Evolutionary conservation across 2,329 filamentous ascomycete genomes (phyloP).

Genomic region (Fonsecaea monophora): DNA sequence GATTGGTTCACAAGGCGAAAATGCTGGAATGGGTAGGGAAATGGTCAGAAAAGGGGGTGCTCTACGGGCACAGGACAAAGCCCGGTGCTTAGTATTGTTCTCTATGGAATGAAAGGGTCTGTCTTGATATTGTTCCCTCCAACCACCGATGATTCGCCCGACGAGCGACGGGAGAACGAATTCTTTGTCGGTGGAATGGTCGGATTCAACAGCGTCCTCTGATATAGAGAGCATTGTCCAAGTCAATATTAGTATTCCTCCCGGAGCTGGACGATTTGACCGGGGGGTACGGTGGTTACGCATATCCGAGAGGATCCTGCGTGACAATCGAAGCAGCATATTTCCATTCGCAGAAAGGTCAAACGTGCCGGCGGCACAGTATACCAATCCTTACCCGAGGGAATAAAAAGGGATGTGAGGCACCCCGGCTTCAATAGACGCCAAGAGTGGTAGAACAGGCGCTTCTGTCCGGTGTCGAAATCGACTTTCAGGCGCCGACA

Average conservation of each 20-base stretch:
- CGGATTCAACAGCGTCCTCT: neutral
- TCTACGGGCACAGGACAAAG: neutral
- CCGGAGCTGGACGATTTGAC: neutral
- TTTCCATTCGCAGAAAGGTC: neutral
- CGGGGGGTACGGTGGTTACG: neutral
- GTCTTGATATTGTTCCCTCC: neutral
- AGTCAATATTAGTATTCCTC: neutral
- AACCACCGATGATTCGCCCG: slow-evolving; percentile 11
- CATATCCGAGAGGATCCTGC: neutral
- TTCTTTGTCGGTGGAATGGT: neutral
- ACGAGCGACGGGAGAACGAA: neutral
- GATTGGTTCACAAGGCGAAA: neutral
- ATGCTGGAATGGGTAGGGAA: neutral
- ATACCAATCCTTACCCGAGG: slow-evolving; percentile 1
- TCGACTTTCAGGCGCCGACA: neutral
- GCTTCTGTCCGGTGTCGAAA: neutral
- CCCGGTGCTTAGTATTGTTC: slow-evolving; percentile 15
- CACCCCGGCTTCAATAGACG: neutral
- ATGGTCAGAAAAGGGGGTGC: neutral
- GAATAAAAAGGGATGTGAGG: neutral
- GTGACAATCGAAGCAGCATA: neutral
- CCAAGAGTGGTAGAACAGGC: neutral
- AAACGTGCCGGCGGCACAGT: neutral
- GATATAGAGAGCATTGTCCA: neutral
- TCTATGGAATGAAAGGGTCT: neutral